Percentiles rank a stretch among this genome's conserved stretches.
phyloP scores from a whole-genome alignment of 495 filamentous ascomycete genomes.

The Pseudevernia furfuracea region DNA sequence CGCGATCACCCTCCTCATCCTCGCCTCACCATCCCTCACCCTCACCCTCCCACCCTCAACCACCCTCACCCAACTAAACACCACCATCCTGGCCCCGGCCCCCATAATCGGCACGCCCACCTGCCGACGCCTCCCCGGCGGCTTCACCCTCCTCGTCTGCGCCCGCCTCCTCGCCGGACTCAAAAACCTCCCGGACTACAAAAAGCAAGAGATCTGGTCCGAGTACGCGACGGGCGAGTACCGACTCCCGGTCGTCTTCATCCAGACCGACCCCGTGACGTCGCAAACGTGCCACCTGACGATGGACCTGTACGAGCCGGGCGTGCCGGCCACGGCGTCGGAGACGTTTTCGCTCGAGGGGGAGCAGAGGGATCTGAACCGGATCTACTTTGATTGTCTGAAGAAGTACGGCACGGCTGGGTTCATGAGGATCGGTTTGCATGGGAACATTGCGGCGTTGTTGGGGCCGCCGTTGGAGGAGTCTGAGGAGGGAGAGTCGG shows the following conservation, averaged over 20 bases:
- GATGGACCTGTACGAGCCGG: slow-evolving; percentile 10
- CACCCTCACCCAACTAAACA: no score
- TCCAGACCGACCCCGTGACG: slow-evolving; percentile 1
- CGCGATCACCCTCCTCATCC: no score
- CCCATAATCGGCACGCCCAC: slow-evolving; percentile 6
- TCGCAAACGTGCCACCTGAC: slow-evolving; percentile 9
- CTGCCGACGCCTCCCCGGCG: slow-evolving; percentile 6
- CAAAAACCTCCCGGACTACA: slow-evolving; percentile 14
- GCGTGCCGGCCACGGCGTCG: slow-evolving; percentile 11
- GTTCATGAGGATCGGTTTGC: slow-evolving; percentile 8
- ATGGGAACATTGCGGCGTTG: slow-evolving; percentile 16
- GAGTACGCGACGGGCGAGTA: slow-evolving; percentile 7
- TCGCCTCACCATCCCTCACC: no score
- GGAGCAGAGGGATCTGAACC: slow-evolving; percentile 15
- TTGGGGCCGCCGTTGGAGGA: slow-evolving; percentile 12
- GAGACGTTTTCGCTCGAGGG: slow-evolving; percentile 12
- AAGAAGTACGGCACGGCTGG: slow-evolving; percentile 1
- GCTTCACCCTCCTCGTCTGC: slow-evolving; percentile 14
- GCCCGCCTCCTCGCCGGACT: slow-evolving; percentile 12
- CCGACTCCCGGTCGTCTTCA: slow-evolving; percentile 12
- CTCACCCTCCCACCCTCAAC: not conserved
- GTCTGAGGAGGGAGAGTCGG: not conserved
- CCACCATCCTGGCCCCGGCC: no score
- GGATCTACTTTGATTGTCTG: slow-evolving; percentile 16
- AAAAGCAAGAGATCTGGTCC: slow-evolving; percentile 12